Conservation (phyloP, 164 flowering plant genomes). For the Annona squamosa region DNA sequence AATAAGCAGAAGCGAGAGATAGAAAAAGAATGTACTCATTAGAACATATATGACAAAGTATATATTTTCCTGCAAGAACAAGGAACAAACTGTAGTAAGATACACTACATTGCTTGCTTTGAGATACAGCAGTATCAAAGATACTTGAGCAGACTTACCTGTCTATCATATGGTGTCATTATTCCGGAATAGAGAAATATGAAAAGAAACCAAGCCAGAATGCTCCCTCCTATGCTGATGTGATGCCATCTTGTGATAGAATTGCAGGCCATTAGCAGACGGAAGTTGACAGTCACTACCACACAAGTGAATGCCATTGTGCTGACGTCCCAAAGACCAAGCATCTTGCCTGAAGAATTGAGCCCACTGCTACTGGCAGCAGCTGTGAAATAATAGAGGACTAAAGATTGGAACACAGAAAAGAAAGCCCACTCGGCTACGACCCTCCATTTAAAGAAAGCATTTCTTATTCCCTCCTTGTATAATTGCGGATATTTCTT, state of each 20-base stretch:
- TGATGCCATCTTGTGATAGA: conserved; percentile 86
- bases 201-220: conserved; percentile 82
- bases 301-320: conserved; percentile 88
- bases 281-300: conserved; percentile 83
- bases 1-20: conserved; percentile 63
- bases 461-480: conserved; percentile 77
- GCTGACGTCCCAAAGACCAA: conserved; percentile 96
- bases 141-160: conserved; percentile 30
- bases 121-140: background rate
- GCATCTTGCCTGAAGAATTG: conserved; percentile 65
- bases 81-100: background rate
- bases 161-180: conserved; percentile 47
- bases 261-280: conserved; percentile 81
- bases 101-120: background rate
- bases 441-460: conserved; percentile 81
- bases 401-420: conserved; percentile 72
- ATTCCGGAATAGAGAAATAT: conserved; percentile 71
- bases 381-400: conserved; percentile 55
- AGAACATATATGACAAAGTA: conserved; percentile 67
- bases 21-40: conserved; percentile 84
- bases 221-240: conserved; percentile 84
- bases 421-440: conserved; percentile 79
- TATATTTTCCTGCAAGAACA: conserved; percentile 69
- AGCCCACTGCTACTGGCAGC: conserved; percentile 44
- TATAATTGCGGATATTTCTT: conserved; percentile 87